phyloP scores from a whole-genome alignment of 768 basidiomycete genomes.

The Punctularia strigosozonata region DNA sequence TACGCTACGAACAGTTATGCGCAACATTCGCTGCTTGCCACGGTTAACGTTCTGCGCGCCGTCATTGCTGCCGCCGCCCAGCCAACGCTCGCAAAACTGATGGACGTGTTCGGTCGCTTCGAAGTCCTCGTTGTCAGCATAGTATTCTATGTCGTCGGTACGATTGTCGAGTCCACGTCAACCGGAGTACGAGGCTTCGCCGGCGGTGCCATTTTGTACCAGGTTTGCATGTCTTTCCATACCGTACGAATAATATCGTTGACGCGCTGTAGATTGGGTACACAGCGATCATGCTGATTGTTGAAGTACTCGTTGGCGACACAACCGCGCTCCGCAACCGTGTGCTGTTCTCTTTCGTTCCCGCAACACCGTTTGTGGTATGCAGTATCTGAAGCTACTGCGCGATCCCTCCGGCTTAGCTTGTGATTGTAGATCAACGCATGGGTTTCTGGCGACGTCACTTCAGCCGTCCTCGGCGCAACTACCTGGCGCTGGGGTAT shows the following conservation, averaged over 20 bases:
- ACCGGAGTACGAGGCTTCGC: neutral
- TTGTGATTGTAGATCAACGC: constrained; percentile 4
- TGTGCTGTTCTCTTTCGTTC: constrained; percentile 4
- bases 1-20: constrained; percentile 4
- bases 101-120: constrained; percentile 3
- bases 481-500: constrained; percentile 5
- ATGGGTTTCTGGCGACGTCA: constrained; percentile 2
- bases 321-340: constrained; percentile 2
- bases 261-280: constrained; percentile 4
- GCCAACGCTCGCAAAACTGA: constrained; percentile 3
- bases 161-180: constrained; percentile 2
- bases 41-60: constrained; percentile 2
- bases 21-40: constrained; percentile 2
- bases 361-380: constrained; percentile 2
- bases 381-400: neutral
- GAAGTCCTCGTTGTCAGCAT: constrained; percentile 1
- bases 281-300: constrained; percentile 2
- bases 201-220: too few relatives aligned
- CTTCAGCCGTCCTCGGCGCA: constrained; percentile 1
- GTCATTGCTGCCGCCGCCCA: constrained; percentile 4
- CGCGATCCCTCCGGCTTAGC: neutral
- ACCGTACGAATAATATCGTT: too few relatives aligned
- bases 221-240: too few relatives aligned
- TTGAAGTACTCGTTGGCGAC: constrained; percentile 3
- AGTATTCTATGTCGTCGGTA: constrained; percentile 4